These are phyloP conservation scores for Cercospora zeae-maydis DNA, from an alignment of 2,329 filamentous ascomycete genomes.

Conservation along the genomic window DNA sequence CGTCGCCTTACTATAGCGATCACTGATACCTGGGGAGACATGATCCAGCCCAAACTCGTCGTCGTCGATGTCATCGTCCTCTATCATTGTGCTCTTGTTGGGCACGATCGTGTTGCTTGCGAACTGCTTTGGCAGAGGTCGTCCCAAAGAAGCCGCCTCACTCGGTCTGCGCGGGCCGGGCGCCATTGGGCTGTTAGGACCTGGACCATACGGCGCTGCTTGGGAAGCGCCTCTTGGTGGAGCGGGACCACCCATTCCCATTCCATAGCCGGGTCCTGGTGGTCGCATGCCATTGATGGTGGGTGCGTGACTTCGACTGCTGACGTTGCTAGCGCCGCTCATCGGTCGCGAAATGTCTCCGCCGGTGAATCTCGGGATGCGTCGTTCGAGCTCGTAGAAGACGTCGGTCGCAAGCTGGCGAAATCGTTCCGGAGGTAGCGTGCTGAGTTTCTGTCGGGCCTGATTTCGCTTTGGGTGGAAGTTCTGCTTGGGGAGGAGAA, in stretches of 20 bases:
- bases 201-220: constrained; percentile 25
- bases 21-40: constrained; percentile 20
- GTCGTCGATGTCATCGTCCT: constrained; percentile 68
- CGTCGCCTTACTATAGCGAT: constrained; percentile 33
- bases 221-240: constrained; percentile 25
- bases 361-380: constrained; percentile 76
- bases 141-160: constrained; percentile 48
- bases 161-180: constrained; percentile 45
- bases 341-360: constrained; percentile 65
- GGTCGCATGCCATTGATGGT: constrained; percentile 37
- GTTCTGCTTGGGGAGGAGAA: constrained; percentile 75
- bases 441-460: constrained; percentile 91
- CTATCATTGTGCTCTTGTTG: constrained; percentile 96
- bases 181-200: constrained; percentile 38
- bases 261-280: constrained; percentile 27
- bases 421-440: constrained; percentile 80
- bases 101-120: constrained; percentile 95
- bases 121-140: constrained; percentile 82
- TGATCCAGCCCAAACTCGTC: constrained; percentile 31
- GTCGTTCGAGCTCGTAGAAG: constrained; percentile 86
- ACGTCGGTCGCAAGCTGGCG: constrained; percentile 92
- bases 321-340: constrained; percentile 59
- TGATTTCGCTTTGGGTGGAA: constrained; percentile 98
- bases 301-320: constrained; percentile 26
- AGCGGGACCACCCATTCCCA: constrained; percentile 30